Evolutionary conservation across 83 land plant genomes (phyloP), one percentile per base, ranked within the genome.

Genomic region (Isoetes engelmannii): DNA sequence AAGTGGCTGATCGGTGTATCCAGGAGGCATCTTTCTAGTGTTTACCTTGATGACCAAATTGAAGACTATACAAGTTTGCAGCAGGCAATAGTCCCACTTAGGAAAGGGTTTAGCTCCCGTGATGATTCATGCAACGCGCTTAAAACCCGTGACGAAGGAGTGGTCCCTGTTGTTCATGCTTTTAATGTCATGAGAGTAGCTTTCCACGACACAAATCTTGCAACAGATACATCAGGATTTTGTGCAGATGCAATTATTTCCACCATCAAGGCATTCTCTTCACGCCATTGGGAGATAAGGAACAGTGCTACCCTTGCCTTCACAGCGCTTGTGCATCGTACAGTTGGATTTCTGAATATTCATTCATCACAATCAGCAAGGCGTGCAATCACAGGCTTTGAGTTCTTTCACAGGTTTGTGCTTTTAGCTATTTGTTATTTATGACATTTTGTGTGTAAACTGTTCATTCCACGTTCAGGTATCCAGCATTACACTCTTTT

Each of bases 271-370:
- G 86, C 98, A 18, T 90, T 94, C 60, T 85, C 92, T 58, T 87
- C 88, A 51, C 86, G 84, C 47, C 80, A 94, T 65, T 94, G 98
- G 98, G 96, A 94, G 70, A 82, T 94, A 0, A 72, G 98, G 8
- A 94, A 94, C 70, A 83, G 92, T 83, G 98, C 98, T 10, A 81
- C 86, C 65, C 84, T 90, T 60, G 92, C 98, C 47, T 94, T 87
- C 62, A 85, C 98, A 69, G 88, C 98, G 41, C 80, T 94, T 73
- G 80, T 94, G 19, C 92, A 87, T 41, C 98, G 98, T 20, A 86
- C 83, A 80, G 75, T 94, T 82, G 98, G 98, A 45, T 90, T 94
- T 60, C 83, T 94, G 47, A 94, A 94, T 73, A 83, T 85, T 17
- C 95, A 86, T n/a, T 84, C 84, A 70, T 79, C 86, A 28, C 96